Base-by-base conservation (phyloP, 2,329 filamentous ascomycete genomes). In the Stachybotrys chartarum region DNA sequence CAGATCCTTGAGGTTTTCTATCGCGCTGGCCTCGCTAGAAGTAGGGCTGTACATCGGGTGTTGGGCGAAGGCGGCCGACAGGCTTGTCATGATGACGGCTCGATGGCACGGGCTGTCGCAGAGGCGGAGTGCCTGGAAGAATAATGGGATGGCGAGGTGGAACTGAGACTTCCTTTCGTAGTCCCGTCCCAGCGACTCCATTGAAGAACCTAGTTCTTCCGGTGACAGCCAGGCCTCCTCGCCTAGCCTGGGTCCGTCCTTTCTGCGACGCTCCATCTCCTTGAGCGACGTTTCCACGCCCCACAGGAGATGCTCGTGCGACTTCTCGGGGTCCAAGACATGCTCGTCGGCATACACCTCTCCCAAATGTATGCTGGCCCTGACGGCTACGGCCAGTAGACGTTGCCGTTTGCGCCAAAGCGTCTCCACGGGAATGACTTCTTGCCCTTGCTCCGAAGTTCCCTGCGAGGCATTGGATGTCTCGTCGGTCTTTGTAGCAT, bases 21-120 rank as follows among this genome's bases (percentile, higher is more conserved):
- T 8, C 7, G 16, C 45, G 6, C 67, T 62, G n/a, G 64, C 62
- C n/a, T 64, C 61, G 11, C 58, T 55, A 17, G 63, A 55, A 6
- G 63, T 52, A 5, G 70, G 64, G 17, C 68, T 58, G 53, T 70
- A 69, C 53, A 78, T 61, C 8, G 80, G 80, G 58, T 86, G 87
- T 69, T 90, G 88, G 3, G 86, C 86, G 58, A 93, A 83, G 50
- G 84, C 85, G 42, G 83, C 84, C 7, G 89, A 83, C 57, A 93
- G 79, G 68, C 93, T 93, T 75, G 91, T 92, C 89, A 93, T 95
- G 66, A 97, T 77, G 14, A 92, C 79, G 31, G 90, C 87, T 52
- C 87, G 85, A 68, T 96, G 91, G 68, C 92, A 97, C 32, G 78
- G 80, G 30, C 75, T 73, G 24, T 72, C 83, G 79, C 68, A 86